Base-by-base conservation (phyloP, 1,284 basidiomycete genomes). In the Ustilago hordei region DNA sequence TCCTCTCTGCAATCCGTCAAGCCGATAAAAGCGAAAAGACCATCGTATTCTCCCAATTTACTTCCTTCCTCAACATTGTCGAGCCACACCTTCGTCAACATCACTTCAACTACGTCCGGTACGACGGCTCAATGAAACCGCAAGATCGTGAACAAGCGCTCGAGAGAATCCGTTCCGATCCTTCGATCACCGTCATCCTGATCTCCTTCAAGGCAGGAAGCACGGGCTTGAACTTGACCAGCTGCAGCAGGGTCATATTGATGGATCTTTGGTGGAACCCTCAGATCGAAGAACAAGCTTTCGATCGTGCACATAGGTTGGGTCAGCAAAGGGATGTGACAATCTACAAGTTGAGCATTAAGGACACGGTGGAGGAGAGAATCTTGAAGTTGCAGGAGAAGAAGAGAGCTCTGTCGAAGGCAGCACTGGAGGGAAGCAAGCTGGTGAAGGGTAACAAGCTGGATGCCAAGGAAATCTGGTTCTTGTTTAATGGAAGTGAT, bases 181-280 rank as follows among this genome's bases (percentile, higher is more conserved):
- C 87, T 11, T 88, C 82, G 3, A 90, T 89, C 15, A 90, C 81
- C 11, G 91, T 96, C 43, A 98, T 98, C 69, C 87, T 99, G 70
- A 96, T 98, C 72, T 97, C 95, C 0, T 96, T 98, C 91, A 98
- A 97, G 86, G 94, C 95, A 13, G 95, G 95, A 2, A 93, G 92
- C 82, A 95, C 93, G 91, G 95, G 95, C 58, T 89, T 99, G 47
- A 99, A 99, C 85, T 85, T 99, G 81, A 98, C 95, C 0, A 92
- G 91, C 60, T 98, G 96, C 87, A 96, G 95, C 86, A 93, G 95
- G 75, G 95, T 97, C 56, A 93, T 97, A 78, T 89, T 98, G 6
- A 91, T 93, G 71, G 95, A 98, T 85, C 87, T 97, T 59, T 98
- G 96, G 96, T 98, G 95, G 93, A 84, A 86, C 64, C 86, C 83